Evolutionary conservation across 495 filamentous ascomycete species (phyloP), one percentile per base, ranked within the genome.

Genomic region (Hamigera avellanea): DNA sequence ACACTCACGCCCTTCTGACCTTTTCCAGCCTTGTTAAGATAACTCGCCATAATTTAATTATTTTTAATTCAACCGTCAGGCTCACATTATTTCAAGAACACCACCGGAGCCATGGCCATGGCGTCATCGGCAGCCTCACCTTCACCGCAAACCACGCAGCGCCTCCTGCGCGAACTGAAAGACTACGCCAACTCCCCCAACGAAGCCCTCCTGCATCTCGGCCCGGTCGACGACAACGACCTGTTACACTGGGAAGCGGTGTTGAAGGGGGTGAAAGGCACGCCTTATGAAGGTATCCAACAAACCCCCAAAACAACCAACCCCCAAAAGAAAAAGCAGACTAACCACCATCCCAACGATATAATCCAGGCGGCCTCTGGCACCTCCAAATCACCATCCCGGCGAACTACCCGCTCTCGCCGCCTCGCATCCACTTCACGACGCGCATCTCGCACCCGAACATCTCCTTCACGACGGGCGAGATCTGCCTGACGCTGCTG

Each of bases 401-500:
- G 0, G 40, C 71, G 0, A 76, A 68, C 33, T 96, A 98, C 65
- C 91, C 91, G 0, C 63, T 78, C 26, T 42, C 69, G 2, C 83
- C 91, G 6, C 91, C 91, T 0, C 66, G 58, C 8, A 81, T 96
- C 42, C 64, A 45, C 28, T 98, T 98, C 64, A 58, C 66, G 1
- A 96, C 86, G 18, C 73, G 72, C 33, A 76, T 91, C 45, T 86
- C 81, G 48, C 88, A 95, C 59, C 79, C 89, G 8, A 95, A 95
- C 60, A 72, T 95, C 16, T 68, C 70, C 40, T 79, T 86, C 51
- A 65, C 67, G 44, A 86, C 79, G 3, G 91, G 91, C 48, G 84
- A 95, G 54, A 91, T 98, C 54, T 96, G 91, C 49, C 72, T 96
- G 9, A 88, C 94, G 42, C 67, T 98, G 37, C 60, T 98, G 30